Percentiles rank a stretch among this genome's conserved stretches.
phyloP scores from a whole-genome alignment of 2,329 filamentous ascomycete genomes.

The Penicillium sp. region DNA sequence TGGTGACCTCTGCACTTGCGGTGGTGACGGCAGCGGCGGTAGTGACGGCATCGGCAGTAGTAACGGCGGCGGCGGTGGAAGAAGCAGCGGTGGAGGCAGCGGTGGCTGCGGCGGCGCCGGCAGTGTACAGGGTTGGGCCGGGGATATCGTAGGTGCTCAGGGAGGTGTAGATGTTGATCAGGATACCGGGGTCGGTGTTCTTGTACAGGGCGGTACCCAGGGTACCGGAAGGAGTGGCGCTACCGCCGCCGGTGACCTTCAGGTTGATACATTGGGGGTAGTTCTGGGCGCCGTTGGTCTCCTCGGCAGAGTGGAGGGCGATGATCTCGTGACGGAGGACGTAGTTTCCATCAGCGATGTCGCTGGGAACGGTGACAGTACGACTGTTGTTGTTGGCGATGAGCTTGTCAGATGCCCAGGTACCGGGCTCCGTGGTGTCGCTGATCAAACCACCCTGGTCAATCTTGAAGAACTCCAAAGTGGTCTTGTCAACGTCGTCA shows the following conservation, averaged over 20 bases:
- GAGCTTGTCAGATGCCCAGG: conserved; percentile 59
- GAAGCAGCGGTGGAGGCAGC: conserved; percentile 12
- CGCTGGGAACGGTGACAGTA: conserved; percentile 50
- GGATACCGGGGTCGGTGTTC: conserved; percentile 58
- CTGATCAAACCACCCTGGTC: conserved; percentile 55
- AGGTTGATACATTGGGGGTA: conserved; percentile 63
- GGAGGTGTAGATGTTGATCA: conserved; percentile 59
- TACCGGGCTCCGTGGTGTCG: conserved; percentile 44
- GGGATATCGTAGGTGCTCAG: conserved; percentile 53
- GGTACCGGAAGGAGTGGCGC: conserved; percentile 48
- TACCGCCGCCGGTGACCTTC: conserved; percentile 58
- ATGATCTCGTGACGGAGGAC: conserved; percentile 59
- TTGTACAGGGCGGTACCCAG: conserved; percentile 59
- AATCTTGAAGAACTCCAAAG: conserved; percentile 66
- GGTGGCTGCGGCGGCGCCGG: conserved; percentile 13
- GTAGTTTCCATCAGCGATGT: conserved; percentile 54
- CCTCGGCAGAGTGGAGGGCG: conserved; percentile 51
- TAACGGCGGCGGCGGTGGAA: conserved; percentile 5
- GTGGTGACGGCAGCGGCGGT: conserved; percentile 6
- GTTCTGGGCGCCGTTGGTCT: conserved; percentile 52
- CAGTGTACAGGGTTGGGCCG: conserved; percentile 46
- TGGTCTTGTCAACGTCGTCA: conserved; percentile 53
- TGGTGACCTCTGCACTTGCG: neutral
- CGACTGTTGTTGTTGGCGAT: conserved; percentile 55
- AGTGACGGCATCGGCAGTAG: conserved; percentile 10